Evolutionary conservation across 192 early-diverging fungal genomes (phyloP), one percentile per base, ranked within the genome.

Genomic region (Mortierella alpina): DNA sequence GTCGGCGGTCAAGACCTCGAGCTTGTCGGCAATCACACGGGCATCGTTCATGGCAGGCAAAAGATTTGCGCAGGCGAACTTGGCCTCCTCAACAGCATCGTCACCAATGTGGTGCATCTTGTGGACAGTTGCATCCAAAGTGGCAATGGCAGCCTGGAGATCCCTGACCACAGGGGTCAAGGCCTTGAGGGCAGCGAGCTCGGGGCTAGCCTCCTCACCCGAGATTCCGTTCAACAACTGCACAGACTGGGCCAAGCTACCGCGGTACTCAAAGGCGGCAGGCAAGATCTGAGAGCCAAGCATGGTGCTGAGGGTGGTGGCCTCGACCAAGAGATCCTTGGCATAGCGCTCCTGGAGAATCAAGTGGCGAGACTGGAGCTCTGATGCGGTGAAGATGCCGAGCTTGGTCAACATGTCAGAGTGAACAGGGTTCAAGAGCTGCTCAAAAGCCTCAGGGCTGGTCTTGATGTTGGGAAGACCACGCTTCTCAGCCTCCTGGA

Each of bases 281-380:
- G 98, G 98, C 66, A 99, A 88, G 59, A 99, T 92, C 72, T 92
- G 92, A 66, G 94, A 92, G 64, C 85, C 80, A 53, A 96, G 69
- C 87, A 99, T 91, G 81, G 88, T 87, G 65, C 90, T 82, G 67
- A 99, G 88, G 41, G 98, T 97, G 82, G 91, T 90, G 66, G 92
- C 93, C 87, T 99, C 98, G 70, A 99, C 96, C 39, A 93, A 69
- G 47, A 98, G 80, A 85, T 99, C 97, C 93, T 99, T 99, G 86
- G 92, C 87, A 82, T 98, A 99, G 84, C 96, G 96, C 89, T 99
- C 96, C 84, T 93, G 88, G 60, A 99, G 86, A 85, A 99, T 97
- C 89, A 98, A 92, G 91, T 93, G 96, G 68, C 98, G 93, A 58
- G 96, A 96, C 72, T 91, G 85, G 63, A 99, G 87, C 87, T 99